Conservation (phyloP, 2,329 filamentous ascomycete species). For the Onygenales sp. region DNA sequence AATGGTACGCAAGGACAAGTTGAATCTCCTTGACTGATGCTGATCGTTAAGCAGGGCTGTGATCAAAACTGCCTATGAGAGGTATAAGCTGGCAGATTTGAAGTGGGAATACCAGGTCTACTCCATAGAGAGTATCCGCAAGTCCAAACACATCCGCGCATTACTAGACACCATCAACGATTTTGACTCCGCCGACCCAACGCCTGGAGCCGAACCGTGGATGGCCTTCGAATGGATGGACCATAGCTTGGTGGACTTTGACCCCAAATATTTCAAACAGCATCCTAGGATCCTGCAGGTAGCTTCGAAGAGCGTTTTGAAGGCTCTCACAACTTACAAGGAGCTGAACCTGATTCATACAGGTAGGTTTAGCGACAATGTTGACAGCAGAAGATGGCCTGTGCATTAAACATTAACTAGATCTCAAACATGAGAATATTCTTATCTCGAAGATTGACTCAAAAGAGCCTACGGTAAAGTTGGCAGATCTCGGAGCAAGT, state of each 20-base stretch:
- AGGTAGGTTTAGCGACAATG: slow-evolving; percentile 3
- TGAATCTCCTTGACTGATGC: not conserved
- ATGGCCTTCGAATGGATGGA: slow-evolving; percentile 4
- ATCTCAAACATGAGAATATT: slow-evolving; percentile 8
- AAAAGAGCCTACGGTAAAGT: slow-evolving; percentile 3
- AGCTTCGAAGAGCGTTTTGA: slow-evolving; percentile 5
- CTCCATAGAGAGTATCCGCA: not conserved
- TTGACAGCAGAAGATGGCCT: not conserved
- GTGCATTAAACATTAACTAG: slow-evolving; percentile 2
- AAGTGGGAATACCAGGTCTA: not conserved
- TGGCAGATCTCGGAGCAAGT: slow-evolving; percentile 8
- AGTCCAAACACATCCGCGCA: not conserved
- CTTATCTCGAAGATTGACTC: slow-evolving; percentile 8
- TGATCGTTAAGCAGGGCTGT: slow-evolving; percentile 5
- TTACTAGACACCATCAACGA: not conserved
- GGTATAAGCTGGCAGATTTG: slow-evolving; percentile 4
- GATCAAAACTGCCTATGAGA: slow-evolving; percentile 5
- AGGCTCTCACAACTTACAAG: slow-evolving; percentile 6
- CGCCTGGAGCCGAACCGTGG: not conserved
- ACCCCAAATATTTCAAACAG: slow-evolving; percentile 4
- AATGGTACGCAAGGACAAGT: slow-evolving; percentile 5
- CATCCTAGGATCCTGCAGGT: slow-evolving; percentile 6
- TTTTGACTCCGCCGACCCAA: slow-evolving; percentile 3
- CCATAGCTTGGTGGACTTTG: slow-evolving; percentile 3
- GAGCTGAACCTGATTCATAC: slow-evolving; percentile 6